A percentile compares a stretch with the other conserved stretches of the same genome.
Evolutionary conservation across 129 eudicot species (phyloP).

Genomic region (Helianthus annuus): DNA sequence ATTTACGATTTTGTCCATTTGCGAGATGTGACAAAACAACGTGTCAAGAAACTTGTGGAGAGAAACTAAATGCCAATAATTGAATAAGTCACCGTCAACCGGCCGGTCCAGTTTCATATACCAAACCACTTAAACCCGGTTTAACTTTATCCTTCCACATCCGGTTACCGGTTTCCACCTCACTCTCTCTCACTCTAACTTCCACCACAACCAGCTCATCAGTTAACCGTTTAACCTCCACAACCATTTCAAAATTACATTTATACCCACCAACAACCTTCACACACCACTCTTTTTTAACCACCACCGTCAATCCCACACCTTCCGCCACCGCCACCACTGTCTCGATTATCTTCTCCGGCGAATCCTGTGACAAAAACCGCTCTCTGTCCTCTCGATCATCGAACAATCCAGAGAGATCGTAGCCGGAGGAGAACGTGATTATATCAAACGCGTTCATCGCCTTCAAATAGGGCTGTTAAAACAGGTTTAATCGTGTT

Average conservation of each 20-base stretch:
- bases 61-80: constrained; percentile 11
- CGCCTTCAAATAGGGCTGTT: no score
- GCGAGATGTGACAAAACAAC: constrained; percentile 8
- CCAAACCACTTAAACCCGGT: constrained; percentile 37
- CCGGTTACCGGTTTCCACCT: constrained; percentile 32
- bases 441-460: constrained; percentile 40
- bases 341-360: constrained; percentile 39
- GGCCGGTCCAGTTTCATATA: constrained; percentile 35
- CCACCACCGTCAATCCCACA: constrained; percentile 42
- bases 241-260: constrained; percentile 40
- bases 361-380: constrained; percentile 38
- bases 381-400: constrained; percentile 40
- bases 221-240: constrained; percentile 54
- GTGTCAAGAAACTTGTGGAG: background rate
- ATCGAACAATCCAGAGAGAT: constrained; percentile 26
- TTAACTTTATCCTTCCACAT: constrained; percentile 55
- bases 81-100: constrained; percentile 17
- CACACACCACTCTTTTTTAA: constrained; percentile 33
- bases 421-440: constrained; percentile 28
- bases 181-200: constrained; percentile 38
- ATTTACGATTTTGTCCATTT: background rate
- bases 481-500: no score
- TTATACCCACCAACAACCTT: constrained; percentile 48
- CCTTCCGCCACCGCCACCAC: constrained; percentile 46
- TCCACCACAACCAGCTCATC: constrained; percentile 63